These are phyloP conservation scores for Chrysochromulina parva DNA, from an alignment of 78 protist genomes.

Conservation along the genomic window DNA sequence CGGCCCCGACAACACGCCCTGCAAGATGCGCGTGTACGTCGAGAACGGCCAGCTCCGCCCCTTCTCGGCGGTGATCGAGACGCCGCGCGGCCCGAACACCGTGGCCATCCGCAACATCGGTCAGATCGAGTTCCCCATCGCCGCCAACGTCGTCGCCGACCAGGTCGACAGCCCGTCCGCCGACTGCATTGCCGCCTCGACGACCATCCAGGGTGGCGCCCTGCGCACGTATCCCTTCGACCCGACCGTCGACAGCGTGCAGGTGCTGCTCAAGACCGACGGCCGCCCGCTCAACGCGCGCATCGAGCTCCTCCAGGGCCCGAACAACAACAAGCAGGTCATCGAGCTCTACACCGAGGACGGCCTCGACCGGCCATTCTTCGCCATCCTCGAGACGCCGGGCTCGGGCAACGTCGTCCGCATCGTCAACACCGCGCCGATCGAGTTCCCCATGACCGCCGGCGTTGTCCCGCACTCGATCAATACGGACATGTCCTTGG, in stretches of 20 bases:
- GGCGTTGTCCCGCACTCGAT: too few relatives aligned
- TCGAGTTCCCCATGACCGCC: too few relatives aligned
- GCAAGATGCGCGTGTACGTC: not conserved
- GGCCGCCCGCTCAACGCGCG: not conserved
- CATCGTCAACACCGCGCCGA: too few relatives aligned
- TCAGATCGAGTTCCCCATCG: not conserved
- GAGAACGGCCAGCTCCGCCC: not conserved
- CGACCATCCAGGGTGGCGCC: not conserved
- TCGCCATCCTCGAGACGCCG: too few relatives aligned
- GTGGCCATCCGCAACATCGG: not conserved
- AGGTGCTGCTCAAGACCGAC: not conserved
- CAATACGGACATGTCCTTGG: too few relatives aligned
- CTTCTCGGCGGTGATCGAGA: not conserved
- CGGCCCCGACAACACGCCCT: not conserved
- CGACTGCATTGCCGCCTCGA: not conserved
- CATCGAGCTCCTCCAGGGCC: constrained; percentile 11
- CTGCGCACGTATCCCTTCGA: not conserved
- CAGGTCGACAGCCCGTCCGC: not conserved
- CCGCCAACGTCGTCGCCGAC: not conserved
- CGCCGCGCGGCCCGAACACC: not conserved
- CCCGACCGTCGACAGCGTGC: not conserved
- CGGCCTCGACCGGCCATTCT: too few relatives aligned
- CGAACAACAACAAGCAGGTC: not conserved
- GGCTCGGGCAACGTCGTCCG: too few relatives aligned
- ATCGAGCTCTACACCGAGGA: not conserved